Base-by-base conservation (phyloP, 192 early-diverging fungal genomes). In the Dissophora globulifera region DNA sequence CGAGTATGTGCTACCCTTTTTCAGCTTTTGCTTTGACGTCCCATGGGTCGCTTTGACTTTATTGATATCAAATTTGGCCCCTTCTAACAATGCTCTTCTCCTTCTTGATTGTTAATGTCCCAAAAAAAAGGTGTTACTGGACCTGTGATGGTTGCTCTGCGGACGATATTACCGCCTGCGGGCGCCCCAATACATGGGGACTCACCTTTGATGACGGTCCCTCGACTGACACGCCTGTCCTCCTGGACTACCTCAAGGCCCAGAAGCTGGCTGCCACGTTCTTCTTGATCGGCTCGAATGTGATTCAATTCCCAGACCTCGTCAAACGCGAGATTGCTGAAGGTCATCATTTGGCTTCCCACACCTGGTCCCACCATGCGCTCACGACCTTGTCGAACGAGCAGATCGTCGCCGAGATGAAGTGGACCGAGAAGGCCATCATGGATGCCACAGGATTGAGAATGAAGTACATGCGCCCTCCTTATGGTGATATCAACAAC, bases 141-240 rank as follows among this genome's bases (percentile, higher is more conserved):
- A 81, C 84, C 16, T 67, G 70, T 65, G 62, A 72, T 29, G 79
- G 71, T 27, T 85, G 84, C 55, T 55, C 69, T 2, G 69, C 53
- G 19, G 62, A 78, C 54, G 84, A 85, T 65, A 74, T 85, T 47
- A 45, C 45, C 27, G 29, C 2, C 33, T 85, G 84, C 47, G 47
- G 43, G 3, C 59, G 74, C 23, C 62, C 81, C 47, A 70, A 81
- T 48, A 81, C 80, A 27, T 84, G 85, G 83, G 81, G 84, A 29
- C 55, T 89, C 64, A 88, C 88, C 26, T 90, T 87, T 54, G 89
- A 90, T 70, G 89, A 90, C 65, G 89, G 89, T 50, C 89, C 89
- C 29, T 81, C 83, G 27, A 50, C 60, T 22, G 85, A 79, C 38
- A 81, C 80, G 55, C 78, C 75, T 41, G 67, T 74, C 6, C 61